Base-by-base conservation (phyloP, 192 early-diverging fungal species). In the Physocladia obscura region DNA sequence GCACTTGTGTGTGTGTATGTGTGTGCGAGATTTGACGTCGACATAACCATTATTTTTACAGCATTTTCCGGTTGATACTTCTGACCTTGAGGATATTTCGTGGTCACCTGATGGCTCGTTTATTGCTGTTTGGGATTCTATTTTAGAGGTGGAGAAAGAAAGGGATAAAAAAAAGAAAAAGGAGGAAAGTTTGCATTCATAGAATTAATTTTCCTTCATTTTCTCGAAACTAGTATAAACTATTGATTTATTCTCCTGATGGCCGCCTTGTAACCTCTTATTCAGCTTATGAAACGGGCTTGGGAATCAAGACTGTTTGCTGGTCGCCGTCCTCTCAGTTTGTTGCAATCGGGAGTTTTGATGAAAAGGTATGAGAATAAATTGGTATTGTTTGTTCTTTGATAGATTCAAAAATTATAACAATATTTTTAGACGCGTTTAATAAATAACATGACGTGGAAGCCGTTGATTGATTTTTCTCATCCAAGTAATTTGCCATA, bases 91-190 rank as follows among this genome's bases (percentile, higher is more conserved):
- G 37, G 84, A 92, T 62, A 71, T 96, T 30, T 74, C 81, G 17
- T 94, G 92, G 91, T 94, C 93, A 29, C 94, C 94, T 0, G 89
- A 96, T 70, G 93, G 93, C 19, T 75, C 81, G 27, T 92, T 79
- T 59, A 83, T 96, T 67, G 87, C 84, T 4, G 84, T 87, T 0
- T 93, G 88, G 89, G 92, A 94, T 39, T 83, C 87, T 21, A 69
- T 78, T 6, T 62, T 90, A 17, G 77, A 89, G 34, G 91, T 91
- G 62, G 78, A 15, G 0, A 47, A 47, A 47, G 44, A 21, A 47
- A 21, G 13, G 13, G 44, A 17, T 47, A 0, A 47, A 13, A n/a
- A n/a, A n/a, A n/a, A n/a, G n/a, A n/a, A n/a, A n/a, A n/a, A n/a
- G n/a, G n/a, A n/a, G n/a, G n/a, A n/a, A n/a, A n/a, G n/a, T n/a